These are phyloP conservation scores for Sutorius australiensis DNA, from an alignment of 768 basidiomycete genomes.

Conservation along the genomic window DNA sequence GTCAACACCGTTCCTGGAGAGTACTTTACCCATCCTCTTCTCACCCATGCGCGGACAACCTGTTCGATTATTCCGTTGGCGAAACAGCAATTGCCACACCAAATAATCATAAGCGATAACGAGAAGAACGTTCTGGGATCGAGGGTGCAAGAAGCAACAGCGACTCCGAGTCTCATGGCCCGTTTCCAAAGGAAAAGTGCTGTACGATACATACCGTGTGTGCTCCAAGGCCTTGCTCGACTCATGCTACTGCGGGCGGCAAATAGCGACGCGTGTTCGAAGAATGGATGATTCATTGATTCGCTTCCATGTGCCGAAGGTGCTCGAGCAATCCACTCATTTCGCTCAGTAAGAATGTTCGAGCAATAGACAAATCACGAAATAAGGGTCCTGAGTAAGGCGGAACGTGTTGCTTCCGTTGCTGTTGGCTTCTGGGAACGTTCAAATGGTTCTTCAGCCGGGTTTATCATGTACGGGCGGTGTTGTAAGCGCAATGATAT, in stretches of 20 bases:
- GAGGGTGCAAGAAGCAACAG: neutral
- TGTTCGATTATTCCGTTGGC: neutral
- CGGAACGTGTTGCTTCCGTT: neutral
- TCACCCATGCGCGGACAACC: neutral
- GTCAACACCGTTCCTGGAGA: neutral
- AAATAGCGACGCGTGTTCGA: neutral
- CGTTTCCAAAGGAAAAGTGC: neutral
- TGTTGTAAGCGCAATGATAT: neutral
- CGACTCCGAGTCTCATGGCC: neutral
- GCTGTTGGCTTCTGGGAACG: neutral
- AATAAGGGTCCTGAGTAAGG: neutral
- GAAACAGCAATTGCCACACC: neutral
- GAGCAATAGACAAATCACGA: too few species aligned
- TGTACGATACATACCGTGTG: neutral
- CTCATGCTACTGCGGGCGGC: too few species aligned
- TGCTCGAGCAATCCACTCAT: too few species aligned
- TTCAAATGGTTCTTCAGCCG: neutral
- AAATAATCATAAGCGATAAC: neutral
- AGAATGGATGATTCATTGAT: neutral
- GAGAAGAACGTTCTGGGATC: neutral
- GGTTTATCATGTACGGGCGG: neutral
- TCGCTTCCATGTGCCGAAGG: neutral
- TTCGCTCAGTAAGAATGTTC: too few species aligned
- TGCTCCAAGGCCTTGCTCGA: too few species aligned
- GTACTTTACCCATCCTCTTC: neutral